Conservation (phyloP, 306 rosid species). For the Boehmeria nivea region DNA sequence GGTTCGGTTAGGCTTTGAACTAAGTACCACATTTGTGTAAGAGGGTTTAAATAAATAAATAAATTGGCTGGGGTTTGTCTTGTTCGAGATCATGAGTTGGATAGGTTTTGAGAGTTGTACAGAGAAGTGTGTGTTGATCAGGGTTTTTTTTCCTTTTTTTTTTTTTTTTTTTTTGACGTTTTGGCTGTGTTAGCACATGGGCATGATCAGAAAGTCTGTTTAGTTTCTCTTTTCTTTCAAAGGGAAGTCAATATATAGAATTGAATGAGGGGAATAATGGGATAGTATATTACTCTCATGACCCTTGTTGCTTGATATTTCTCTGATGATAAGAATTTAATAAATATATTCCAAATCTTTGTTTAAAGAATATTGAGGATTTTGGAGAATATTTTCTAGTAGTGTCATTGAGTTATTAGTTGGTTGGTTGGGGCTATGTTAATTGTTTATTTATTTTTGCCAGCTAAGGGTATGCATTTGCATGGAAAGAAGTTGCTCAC, state of each 20-base stretch:
- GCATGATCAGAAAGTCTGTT: conserved; percentile 29
- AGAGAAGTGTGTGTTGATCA: conserved; percentile 40
- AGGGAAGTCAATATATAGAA: conserved; percentile 22
- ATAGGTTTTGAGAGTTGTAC: conserved; percentile 35
- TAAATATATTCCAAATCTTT: conserved; percentile 26
- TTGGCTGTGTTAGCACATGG: conserved; percentile 83
- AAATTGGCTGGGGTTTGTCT: conserved; percentile 58
- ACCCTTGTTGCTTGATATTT: conserved; percentile 9
- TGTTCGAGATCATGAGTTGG: conserved; percentile 49
- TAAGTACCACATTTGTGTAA: conserved; percentile 40
- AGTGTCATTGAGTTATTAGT: conserved; percentile 26
- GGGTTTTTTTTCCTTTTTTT: too few species aligned
- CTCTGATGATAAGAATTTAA: conserved; percentile 13
- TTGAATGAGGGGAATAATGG: conserved; percentile 10
- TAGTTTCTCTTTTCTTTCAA: conserved; percentile 29
- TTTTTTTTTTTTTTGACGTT: too few species aligned
- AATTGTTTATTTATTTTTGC: conserved; percentile 35
- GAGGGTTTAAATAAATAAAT: conserved; percentile 28
- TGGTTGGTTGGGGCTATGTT: conserved; percentile 19
- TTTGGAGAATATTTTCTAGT: conserved; percentile 38
- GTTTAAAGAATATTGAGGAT: conserved; percentile 37
- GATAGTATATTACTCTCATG: conserved; percentile 1
- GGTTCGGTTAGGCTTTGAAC: too few species aligned
- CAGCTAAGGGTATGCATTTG: conserved; percentile 49
- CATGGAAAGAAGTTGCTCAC: conserved; percentile 46